These are phyloP conservation scores for Spergularia marina DNA, from an alignment of 148 eudicot genomes.

Conservation along the genomic window DNA sequence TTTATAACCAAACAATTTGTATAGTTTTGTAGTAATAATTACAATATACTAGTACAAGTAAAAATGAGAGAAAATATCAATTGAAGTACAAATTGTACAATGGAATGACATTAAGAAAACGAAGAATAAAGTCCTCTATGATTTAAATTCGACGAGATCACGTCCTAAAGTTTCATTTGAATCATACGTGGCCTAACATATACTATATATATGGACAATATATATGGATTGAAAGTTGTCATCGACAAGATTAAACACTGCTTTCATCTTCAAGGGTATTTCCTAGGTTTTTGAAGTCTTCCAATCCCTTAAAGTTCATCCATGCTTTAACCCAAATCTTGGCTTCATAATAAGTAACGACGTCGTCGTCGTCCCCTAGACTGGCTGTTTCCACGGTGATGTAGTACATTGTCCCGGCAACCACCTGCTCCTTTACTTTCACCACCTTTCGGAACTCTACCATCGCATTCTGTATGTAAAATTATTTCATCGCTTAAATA, in stretches of 20 bases:
- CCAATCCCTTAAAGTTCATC: conserved; percentile 50
- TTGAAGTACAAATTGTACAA: too few species aligned
- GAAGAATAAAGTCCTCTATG: too few species aligned
- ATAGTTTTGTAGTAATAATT: too few species aligned
- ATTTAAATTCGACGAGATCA: too few species aligned
- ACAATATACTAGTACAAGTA: too few species aligned
- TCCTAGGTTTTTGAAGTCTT: conserved; percentile 41
- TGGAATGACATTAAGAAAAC: too few species aligned
- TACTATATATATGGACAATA: too few species aligned
- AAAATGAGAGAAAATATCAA: too few species aligned
- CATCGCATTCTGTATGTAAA: conserved; percentile 37
- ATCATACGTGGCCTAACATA: too few species aligned
- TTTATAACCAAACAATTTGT: too few species aligned
- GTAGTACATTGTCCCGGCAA: conserved; percentile 44
- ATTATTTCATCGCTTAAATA: not conserved
- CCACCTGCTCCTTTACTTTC: conserved; percentile 45
- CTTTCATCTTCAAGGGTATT: not conserved
- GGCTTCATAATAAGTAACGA: conserved; percentile 34
- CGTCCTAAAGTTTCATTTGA: too few species aligned
- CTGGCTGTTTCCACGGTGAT: conserved; percentile 40
- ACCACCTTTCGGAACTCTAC: conserved; percentile 42
- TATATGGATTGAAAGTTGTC: too few species aligned
- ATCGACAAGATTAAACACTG: not conserved
- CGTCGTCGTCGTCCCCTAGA: conserved; percentile 28
- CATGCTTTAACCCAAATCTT: conserved; percentile 55